Evolutionary conservation across 805 yeast genomes (phyloP).

Genomic region (Wickerhamiella siamensis): DNA sequence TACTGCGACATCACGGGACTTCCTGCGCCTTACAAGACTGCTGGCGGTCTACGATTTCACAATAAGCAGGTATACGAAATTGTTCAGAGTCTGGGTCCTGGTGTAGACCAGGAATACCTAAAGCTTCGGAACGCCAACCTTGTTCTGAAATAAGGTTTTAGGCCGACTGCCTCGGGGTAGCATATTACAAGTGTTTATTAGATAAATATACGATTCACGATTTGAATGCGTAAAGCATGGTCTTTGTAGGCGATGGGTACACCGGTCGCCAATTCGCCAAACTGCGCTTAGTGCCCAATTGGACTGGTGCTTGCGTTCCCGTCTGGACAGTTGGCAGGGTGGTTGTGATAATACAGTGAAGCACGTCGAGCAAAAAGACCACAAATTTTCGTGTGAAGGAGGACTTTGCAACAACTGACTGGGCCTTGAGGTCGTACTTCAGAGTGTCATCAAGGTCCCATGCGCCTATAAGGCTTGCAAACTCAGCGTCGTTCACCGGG

Average conservation of each 20-base stretch:
- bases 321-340: constrained; percentile 15
- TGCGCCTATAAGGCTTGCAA: neutral
- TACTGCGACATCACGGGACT: constrained; percentile 93
- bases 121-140: constrained; percentile 81
- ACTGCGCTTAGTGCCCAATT: neutral
- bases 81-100: constrained; percentile 63
- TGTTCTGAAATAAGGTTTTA: constrained; percentile 28
- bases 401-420: neutral
- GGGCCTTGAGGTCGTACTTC: neutral
- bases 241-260: constrained; percentile 15
- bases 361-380: constrained; percentile 14
- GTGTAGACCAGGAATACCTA: constrained; percentile 85
- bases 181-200: neutral
- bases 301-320: neutral
- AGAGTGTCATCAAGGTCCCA: neutral
- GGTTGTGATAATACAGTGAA: constrained; percentile 13
- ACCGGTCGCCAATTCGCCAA: constrained; percentile 12
- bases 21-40: constrained; percentile 59
- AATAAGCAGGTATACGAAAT: constrained; percentile 75
- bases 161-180: neutral
- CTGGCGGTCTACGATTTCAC: constrained; percentile 61
- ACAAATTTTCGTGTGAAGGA: constrained; percentile 5
- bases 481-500: constrained; percentile 1
- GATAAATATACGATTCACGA: neutral
- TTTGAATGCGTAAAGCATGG: constrained; percentile 10